Evolutionary conservation across 2,329 filamentous ascomycete genomes (phyloP), one percentile per base, ranked within the genome.

Genomic region (Cercospora brassicicola): DNA sequence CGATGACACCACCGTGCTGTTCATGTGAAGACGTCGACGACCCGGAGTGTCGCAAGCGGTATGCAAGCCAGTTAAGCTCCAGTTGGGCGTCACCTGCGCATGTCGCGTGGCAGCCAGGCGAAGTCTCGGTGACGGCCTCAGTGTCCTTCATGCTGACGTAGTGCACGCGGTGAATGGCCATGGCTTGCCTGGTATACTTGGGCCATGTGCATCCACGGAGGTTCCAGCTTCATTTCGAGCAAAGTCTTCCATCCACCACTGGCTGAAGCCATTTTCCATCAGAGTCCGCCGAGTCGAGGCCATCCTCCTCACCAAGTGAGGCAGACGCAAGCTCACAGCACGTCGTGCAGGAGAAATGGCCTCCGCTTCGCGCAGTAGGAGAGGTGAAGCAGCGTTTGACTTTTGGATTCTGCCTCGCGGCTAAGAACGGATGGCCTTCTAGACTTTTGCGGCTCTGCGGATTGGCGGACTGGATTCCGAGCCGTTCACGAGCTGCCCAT

Each of bases 21-120:
- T 57, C 55, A 57, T 57, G 55, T 57, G 55, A 57, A 57, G 55
- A 57, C 26, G n/a, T 10, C 13, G 55, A 20, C 55, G 55, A 57
- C 55, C 55, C 28, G 6, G 28, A 10, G 26, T 57, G 53, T 18
- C 28, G 55, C 55, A 31, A 57, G 20, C 51, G 8, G 51, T 30
- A 26, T 30, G 51, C 28, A 26, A 20, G 42, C 2, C 42, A 9
- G 20, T 53, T 15, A 53, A 53, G 48, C 48, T 23, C n/a, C 48
- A 26, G 11, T 28, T 28, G 23, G 20, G 20, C 23, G 18, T 53
- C 48, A 53, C 20, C 48, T 55, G 48, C 23, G 48, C 48, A 5
- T 23, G 15, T 28, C 48, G 48, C 55, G 55, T 59, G 55, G 55
- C 55, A 33, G 55, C 48, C 23, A n/a, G 48, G 48, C 23, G 11